These are phyloP conservation scores for Mortierella sp. DNA, from an alignment of 371 early-diverging fungal species.

Conservation along the genomic window DNA sequence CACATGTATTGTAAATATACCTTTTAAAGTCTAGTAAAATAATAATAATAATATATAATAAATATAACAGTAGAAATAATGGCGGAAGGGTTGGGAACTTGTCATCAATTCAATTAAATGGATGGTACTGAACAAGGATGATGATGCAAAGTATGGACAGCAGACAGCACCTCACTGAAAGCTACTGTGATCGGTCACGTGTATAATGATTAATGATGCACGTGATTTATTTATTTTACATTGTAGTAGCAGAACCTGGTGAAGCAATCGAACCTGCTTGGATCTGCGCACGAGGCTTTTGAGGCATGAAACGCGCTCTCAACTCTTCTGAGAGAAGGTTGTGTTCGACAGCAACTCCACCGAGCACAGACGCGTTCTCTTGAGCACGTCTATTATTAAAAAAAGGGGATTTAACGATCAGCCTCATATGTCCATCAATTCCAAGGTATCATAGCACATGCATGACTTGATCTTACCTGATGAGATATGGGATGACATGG, in stretches of 20 bases:
- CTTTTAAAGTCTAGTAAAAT: too few species aligned
- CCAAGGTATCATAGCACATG: background rate
- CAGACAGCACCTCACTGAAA: too few species aligned
- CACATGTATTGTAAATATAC: too few species aligned
- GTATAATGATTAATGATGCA: too few species aligned
- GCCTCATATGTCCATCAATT: background rate
- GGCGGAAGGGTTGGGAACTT: too few species aligned
- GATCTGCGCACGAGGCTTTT: constrained; percentile 36
- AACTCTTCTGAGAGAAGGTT: constrained; percentile 67
- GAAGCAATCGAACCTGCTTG: constrained; percentile 33
- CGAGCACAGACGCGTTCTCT: constrained; percentile 89
- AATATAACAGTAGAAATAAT: too few species aligned
- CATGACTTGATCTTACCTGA: constrained; percentile 57
- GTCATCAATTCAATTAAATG: too few species aligned
- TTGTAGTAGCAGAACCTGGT: constrained; percentile 34
- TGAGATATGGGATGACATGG: constrained; percentile 93
- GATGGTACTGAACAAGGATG: too few species aligned
- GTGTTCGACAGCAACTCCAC: constrained; percentile 63
- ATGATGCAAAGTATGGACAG: too few species aligned
- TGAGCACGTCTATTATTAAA: constrained; percentile 81
- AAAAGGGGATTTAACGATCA: background rate
- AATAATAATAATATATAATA: too few species aligned
- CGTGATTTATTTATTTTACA: too few species aligned
- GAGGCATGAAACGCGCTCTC: constrained; percentile 37
- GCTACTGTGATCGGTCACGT: too few species aligned